Evolutionary conservation across 176 grass and related monocot genomes (phyloP), one percentile per base, ranked within the genome.

Genomic region (Oryza longistaminata): DNA sequence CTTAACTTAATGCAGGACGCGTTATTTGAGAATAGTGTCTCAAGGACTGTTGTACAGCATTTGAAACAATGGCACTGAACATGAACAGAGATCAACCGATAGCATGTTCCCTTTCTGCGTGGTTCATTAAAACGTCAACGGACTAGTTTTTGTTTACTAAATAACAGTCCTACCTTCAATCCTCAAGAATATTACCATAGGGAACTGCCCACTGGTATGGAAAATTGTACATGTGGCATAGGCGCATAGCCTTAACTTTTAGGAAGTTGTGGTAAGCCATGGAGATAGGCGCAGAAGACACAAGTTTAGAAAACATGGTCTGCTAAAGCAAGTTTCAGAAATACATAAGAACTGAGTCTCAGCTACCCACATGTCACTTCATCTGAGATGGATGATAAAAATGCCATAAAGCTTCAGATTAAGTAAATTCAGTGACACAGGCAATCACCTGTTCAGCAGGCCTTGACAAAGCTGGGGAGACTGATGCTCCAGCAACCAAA

Each of bases 391-490:
- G 22, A 44, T 83, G n/a, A 65, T 31, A 83, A 65, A 64, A 70
- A 31, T 8, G 10, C 11, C 15, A 29, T 71, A 12, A 64, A 12
- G 29, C 0, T 26, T 14, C 9, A 80, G n/a, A 75, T 62, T 14
- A 24, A 60, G 24, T 52, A 58, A 81, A 68, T 26, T 52, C 39
- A 46, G 39, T 9, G 16, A 46, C 67, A 68, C 2, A 48, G 44
- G 21, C 76, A 81, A 22, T 27, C 24, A 97, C 95, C 90, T 97
- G 95, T 72, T 95, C 95, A 4, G 91, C 81, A 79, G 95, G 95
- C 82, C 92, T 92, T 15, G 92, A 91, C 68, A 95, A 66, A 78
- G 92, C 90, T 85, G 95, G 91, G 12, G 89, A 86, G 19, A 91
- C 87, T 27, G 87, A 88, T 72, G 88, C 10, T 79, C 95, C 92